Conservation (phyloP, 2,329 filamentous ascomycete species). For the Sporothrix humicola region DNA sequence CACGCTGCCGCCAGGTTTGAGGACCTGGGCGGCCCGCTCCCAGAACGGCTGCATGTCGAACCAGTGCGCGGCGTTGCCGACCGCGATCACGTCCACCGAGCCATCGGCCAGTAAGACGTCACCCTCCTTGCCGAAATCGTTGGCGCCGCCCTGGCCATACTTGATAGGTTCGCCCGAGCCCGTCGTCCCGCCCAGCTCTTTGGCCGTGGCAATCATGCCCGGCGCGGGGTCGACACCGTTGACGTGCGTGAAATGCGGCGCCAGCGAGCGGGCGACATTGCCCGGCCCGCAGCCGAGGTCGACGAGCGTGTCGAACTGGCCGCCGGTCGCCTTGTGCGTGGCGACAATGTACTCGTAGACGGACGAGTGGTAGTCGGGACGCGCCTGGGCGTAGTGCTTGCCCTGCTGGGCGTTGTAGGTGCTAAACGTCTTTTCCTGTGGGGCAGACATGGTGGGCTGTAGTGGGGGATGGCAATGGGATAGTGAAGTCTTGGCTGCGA, state of each 20-base stretch:
- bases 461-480: background rate
- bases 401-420: slow-evolving; percentile 53
- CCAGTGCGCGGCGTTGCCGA: slow-evolving; percentile 62
- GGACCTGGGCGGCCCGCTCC: slow-evolving; percentile 50
- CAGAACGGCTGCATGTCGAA: slow-evolving; percentile 62
- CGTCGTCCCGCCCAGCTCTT: slow-evolving; percentile 44
- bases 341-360: slow-evolving; percentile 56
- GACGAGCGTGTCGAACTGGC: slow-evolving; percentile 50
- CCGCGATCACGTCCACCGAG: slow-evolving; percentile 57
- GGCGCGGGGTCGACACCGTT: slow-evolving; percentile 58
- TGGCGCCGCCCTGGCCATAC: slow-evolving; percentile 53
- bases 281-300: slow-evolving; percentile 66
- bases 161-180: slow-evolving; percentile 44
- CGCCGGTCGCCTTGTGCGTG: slow-evolving; percentile 55
- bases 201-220: slow-evolving; percentile 60
- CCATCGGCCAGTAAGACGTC: slow-evolving; percentile 40
- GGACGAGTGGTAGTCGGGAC: slow-evolving; percentile 51
- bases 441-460: slow-evolving; percentile 2
- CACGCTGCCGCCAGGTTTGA: slow-evolving; percentile 60
- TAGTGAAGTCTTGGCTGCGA: background rate
- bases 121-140: slow-evolving; percentile 47
- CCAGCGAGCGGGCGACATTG: slow-evolving; percentile 53
- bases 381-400: slow-evolving; percentile 50
- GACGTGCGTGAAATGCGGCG: slow-evolving; percentile 52
- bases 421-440: slow-evolving; percentile 53